These are phyloP conservation scores for Trichomonascaceae sp. DNA, from an alignment of 1,139 yeast genomes.

Conservation along the genomic window DNA sequence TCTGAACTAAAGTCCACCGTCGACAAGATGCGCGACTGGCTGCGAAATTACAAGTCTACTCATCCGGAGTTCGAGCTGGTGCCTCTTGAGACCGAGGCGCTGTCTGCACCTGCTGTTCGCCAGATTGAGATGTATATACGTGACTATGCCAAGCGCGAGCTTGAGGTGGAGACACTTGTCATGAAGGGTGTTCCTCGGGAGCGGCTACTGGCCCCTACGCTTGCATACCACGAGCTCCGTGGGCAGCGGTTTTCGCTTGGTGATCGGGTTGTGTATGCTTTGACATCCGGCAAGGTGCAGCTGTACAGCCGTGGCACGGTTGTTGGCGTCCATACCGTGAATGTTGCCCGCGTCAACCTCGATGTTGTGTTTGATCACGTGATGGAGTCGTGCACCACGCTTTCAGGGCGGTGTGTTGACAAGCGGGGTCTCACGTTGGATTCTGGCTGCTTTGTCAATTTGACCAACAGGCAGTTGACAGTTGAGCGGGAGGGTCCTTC, in stretches of 20 bases:
- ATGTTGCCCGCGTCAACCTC: conserved; percentile 35
- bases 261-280: conserved; percentile 77
- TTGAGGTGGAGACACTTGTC: conserved; percentile 24
- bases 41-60: conserved; percentile 37
- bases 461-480: conserved; percentile 60
- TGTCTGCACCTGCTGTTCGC: conserved; percentile 51
- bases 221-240: conserved; percentile 58
- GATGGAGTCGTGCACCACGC: conserved; percentile 65
- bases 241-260: conserved; percentile 74
- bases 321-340: conserved; percentile 58
- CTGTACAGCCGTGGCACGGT: conserved; percentile 83
- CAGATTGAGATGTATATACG: conserved; percentile 58
- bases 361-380: conserved; percentile 78
- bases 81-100: conserved; percentile 65
- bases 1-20: conserved; percentile 31
- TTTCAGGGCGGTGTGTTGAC: conserved; percentile 64
- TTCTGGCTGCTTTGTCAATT: conserved; percentile 67
- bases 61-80: conserved; percentile 43
- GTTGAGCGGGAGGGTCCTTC: conserved; percentile 31
- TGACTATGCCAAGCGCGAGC: conserved; percentile 20
- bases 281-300: conserved; percentile 85
- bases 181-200: conserved; percentile 75
- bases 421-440: conserved; percentile 79
- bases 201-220: conserved; percentile 68
- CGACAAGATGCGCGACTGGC: conserved; percentile 27